Evolutionary conservation across 2,329 filamentous ascomycete species (phyloP), one percentile per base, ranked within the genome.

Genomic region (Ampelomyces quisqualis): DNA sequence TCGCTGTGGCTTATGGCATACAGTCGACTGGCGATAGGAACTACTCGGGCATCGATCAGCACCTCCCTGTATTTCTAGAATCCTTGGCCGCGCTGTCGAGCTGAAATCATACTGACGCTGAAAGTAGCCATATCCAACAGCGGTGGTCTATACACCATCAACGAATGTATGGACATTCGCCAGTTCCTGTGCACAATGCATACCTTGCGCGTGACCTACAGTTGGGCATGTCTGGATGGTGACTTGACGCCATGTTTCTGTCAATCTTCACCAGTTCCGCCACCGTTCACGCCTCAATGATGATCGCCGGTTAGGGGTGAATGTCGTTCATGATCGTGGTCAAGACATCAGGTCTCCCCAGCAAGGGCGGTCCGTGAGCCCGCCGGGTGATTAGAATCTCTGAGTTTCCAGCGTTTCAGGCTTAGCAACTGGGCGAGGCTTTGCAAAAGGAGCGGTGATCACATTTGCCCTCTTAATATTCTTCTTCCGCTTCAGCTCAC

Each of bases 291-390:
- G n/a, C 22, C 22, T 24, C 22, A n/a, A n/a, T n/a, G n/a, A n/a
- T n/a, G n/a, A n/a, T n/a, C n/a, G n/a, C n/a, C n/a, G n/a, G n/a
- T n/a, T n/a, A n/a, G n/a, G n/a, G n/a, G n/a, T n/a, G n/a, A n/a
- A n/a, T n/a, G n/a, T n/a, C n/a, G n/a, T n/a, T n/a, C n/a, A n/a
- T n/a, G n/a, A n/a, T n/a, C n/a, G n/a, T n/a, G n/a, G n/a, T n/a
- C n/a, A 40, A 22, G 14, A 23, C 27, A 21, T 34, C 38, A n/a
- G n/a, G n/a, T n/a, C n/a, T n/a, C 26, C 29, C 26, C 23, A 23
- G 31, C 34, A 45, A 38, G 43, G 56, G 42, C 62, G 62, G 62
- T 58, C 60, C 60, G 62, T 42, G 32, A 58, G 51, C 36, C 62
- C 60, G 62, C 49, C 58, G 58, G 58, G 40, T 60, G 49, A 63